Conservation (phyloP, 2,329 filamentous ascomycete genomes). For the Cladorrhinum sp. region DNA sequence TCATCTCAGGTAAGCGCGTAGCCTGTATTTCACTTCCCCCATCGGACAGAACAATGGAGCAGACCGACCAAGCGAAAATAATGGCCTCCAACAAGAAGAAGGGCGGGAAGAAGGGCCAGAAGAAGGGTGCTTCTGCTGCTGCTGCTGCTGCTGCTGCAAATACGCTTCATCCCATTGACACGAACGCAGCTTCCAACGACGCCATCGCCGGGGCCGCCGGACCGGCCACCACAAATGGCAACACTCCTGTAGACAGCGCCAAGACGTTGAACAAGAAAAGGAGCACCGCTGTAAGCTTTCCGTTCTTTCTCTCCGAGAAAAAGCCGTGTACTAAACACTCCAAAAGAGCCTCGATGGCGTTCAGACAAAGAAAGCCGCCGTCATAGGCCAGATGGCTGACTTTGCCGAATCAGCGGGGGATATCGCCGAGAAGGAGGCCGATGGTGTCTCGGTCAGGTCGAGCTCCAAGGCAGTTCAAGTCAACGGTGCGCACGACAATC, state of each 20-base stretch:
- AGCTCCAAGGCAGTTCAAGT: background rate
- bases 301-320: background rate
- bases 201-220: background rate
- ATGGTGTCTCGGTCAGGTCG: conserved; percentile 9
- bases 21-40: background rate
- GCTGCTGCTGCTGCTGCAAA: background rate
- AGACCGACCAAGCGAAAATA: conserved; percentile 14
- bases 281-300: conserved; percentile 6
- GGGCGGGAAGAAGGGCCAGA: conserved; percentile 3
- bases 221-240: background rate
- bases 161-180: conserved; percentile 6
- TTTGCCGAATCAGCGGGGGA: conserved; percentile 20
- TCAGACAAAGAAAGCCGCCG: background rate
- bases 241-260: background rate
- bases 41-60: conserved; percentile 3
- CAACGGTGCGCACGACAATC: background rate
- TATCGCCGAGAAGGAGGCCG: conserved; percentile 20
- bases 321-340: background rate
- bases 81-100: conserved; percentile 9
- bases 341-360: background rate
- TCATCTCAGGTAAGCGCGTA: conserved; percentile 8
- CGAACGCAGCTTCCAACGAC: conserved; percentile 6
- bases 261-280: conserved; percentile 3
- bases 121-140: background rate
- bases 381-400: conserved; percentile 2